These are phyloP conservation scores for Physaria fendleri DNA, from an alignment of 345 rosid species.

Conservation along the genomic window DNA sequence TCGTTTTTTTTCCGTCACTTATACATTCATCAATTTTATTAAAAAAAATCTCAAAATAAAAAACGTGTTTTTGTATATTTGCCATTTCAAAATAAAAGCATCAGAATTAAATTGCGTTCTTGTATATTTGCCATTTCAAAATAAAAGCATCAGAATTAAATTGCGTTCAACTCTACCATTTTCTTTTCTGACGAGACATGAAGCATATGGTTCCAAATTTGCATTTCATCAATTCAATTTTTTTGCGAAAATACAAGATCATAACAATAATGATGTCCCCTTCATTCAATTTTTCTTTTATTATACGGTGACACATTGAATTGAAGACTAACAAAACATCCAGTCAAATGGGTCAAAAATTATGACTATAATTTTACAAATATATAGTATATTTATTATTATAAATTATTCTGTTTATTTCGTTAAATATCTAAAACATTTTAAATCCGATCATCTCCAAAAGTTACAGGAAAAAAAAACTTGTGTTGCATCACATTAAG, in stretches of 20 bases:
- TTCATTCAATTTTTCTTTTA: neutral
- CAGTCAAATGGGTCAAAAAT: no score
- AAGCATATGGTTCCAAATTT: slow-evolving; percentile 8
- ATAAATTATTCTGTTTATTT: no score
- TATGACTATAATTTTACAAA: no score
- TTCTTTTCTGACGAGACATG: neutral
- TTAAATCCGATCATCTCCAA: no score
- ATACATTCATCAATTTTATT: slow-evolving; percentile 5
- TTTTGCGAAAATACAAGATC: neutral
- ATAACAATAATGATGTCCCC: neutral
- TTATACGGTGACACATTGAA: neutral
- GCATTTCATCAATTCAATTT: neutral
- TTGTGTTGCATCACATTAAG: no score
- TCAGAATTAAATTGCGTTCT: neutral
- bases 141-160: no score
- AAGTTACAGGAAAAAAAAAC: no score
- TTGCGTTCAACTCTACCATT: neutral
- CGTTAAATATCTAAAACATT: no score
- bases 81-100: neutral
- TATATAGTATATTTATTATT: no score
- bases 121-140: neutral
- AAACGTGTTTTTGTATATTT: neutral
- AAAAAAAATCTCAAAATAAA: neutral
- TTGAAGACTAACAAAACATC: no score
- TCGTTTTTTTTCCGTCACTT: neutral